Conservation (phyloP, 2,329 filamentous ascomycete species). For the Hypoxylon sp. region DNA sequence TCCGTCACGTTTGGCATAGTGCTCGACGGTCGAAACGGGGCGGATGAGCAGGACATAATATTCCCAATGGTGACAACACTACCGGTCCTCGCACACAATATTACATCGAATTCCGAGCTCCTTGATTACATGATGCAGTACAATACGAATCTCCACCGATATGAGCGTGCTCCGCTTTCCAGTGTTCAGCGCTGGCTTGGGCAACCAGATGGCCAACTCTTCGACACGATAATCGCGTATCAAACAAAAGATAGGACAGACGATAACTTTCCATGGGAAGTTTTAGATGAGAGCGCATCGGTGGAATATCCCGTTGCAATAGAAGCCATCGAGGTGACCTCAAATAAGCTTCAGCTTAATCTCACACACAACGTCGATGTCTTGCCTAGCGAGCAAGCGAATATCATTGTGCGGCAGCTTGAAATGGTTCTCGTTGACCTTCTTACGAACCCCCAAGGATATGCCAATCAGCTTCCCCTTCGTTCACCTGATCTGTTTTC, state of each 20-base stretch:
- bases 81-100: conserved; percentile 71
- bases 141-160: conserved; percentile 70
- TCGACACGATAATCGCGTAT: conserved; percentile 87
- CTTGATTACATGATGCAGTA: conserved; percentile 70
- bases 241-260: conserved; percentile 64
- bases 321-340: conserved; percentile 70
- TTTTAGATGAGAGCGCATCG: conserved; percentile 71
- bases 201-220: conserved; percentile 70
- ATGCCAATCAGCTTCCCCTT: conserved; percentile 51
- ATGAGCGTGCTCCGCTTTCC: conserved; percentile 76
- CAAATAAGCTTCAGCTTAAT: conserved; percentile 64
- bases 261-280: conserved; percentile 60
- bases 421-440: conserved; percentile 71
- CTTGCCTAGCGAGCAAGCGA: conserved; percentile 74
- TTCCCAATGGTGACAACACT: conserved; percentile 87
- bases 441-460: conserved; percentile 56
- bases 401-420: conserved; percentile 74
- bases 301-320: conserved; percentile 84
- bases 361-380: conserved; percentile 72
- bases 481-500: conserved; percentile 62
- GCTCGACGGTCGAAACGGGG: conserved; percentile 75
- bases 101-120: conserved; percentile 62
- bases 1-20: conserved; percentile 82
- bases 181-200: conserved; percentile 78
- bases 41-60: conserved; percentile 64